Evolutionary conservation across 768 basidiomycete species (phyloP), one percentile per base, ranked within the genome.

Genomic region (Kwoniella mangroviensis): DNA sequence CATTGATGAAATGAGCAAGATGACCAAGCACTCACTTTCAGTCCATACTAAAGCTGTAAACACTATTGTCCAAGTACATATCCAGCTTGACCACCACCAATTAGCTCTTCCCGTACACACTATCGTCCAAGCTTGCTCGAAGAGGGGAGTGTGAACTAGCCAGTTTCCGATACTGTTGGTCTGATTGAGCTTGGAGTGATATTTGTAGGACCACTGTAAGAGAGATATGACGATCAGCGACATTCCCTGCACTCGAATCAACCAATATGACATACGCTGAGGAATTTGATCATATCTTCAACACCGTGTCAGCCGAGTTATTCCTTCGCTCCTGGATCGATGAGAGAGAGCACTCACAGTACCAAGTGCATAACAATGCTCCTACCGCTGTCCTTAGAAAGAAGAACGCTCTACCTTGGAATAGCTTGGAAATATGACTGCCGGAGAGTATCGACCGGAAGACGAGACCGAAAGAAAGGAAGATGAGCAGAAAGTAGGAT

Each of bases 81-180:
- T 79, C 68, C 70, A 79, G 68, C 68, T 73, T 26, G 78, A 89
- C 88, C 89, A 90, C 90, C 89, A 90, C 89, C 89, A 90, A 58
- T 87, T 87, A 54, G 85, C 68, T 0, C 84, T 81, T 40, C 85
- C 85, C 22, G 79, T 84, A 75, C 86, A 88, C 15, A 87, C 86
- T 61, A 77, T 73, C 2, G 69, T 63, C 86, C 86, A 86, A 1
- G 89, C 89, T 80, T 90, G 86, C 76, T 89, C 87, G 72, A 91
- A 90, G 0, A 90, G 83, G 0, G 84, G 83, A 0, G 89, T 89
- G 22, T 87, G 66, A 19, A 82, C 61, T 1, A 90, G 85, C 90
- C 90, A 90, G 10, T 79, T 77, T 4, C 86, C 84, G 22, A 89
- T 59, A 21, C 72, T 67, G 4, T 68, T 28, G 13, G 42, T 53